These are phyloP conservation scores for Xylaria sp. DNA, from an alignment of 2,329 filamentous ascomycete species.

Conservation along the genomic window DNA sequence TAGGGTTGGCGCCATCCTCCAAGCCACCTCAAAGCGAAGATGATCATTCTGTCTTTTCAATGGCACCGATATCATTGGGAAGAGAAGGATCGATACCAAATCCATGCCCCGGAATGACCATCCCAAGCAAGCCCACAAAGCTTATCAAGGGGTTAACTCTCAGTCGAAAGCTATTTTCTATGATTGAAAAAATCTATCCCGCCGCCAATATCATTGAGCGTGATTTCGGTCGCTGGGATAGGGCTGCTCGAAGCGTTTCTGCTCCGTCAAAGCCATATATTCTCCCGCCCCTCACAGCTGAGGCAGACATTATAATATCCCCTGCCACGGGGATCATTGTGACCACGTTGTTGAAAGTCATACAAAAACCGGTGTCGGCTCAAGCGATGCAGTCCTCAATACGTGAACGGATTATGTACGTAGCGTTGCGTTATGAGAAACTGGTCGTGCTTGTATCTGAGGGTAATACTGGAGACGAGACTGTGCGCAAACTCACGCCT, in stretches of 20 bases:
- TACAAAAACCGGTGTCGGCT: slow-evolving; percentile 73
- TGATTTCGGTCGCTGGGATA: slow-evolving; percentile 56
- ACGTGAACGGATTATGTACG: slow-evolving; percentile 57
- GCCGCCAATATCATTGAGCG: slow-evolving; percentile 63
- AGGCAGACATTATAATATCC: slow-evolving; percentile 77
- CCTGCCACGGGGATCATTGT: slow-evolving; percentile 71
- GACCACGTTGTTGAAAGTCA: slow-evolving; percentile 73
- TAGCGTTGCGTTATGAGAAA: slow-evolving; percentile 67
- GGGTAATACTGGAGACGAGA: slow-evolving; percentile 50
- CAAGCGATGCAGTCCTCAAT: slow-evolving; percentile 55
- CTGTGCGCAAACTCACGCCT: slow-evolving; percentile 44
- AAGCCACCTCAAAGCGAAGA: neutral
- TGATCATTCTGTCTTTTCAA: neutral
- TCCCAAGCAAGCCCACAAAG: slow-evolving; percentile 24
- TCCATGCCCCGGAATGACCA: slow-evolving; percentile 29
- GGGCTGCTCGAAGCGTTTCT: slow-evolving; percentile 42
- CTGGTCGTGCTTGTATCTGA: slow-evolving; percentile 73
- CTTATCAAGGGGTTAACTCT: slow-evolving; percentile 60
- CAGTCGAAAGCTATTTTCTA: slow-evolving; percentile 54
- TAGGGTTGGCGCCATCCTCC: neutral
- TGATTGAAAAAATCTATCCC: slow-evolving; percentile 56
- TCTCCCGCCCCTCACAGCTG: slow-evolving; percentile 51
- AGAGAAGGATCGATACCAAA: slow-evolving; percentile 7
- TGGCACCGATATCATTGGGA: neutral
- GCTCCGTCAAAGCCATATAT: slow-evolving; percentile 44